phyloP scores from a whole-genome alignment of 768 basidiomycete species.

The Rhodocollybia butyracea region DNA sequence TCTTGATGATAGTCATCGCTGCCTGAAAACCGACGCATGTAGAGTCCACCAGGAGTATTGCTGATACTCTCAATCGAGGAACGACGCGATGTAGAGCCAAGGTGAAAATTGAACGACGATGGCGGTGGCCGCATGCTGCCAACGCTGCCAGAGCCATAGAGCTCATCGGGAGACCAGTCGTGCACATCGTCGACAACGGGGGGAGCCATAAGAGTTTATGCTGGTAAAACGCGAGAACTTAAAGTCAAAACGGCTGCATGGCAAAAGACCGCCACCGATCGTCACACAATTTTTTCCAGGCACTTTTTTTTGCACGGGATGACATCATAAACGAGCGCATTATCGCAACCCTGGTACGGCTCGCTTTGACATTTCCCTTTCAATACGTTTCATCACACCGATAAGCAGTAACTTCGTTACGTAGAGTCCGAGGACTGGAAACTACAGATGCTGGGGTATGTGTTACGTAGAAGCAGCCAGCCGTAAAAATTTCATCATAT shows the following conservation, averaged over 20 bases:
- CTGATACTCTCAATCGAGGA: slow-evolving; percentile 1
- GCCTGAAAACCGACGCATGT: not conserved
- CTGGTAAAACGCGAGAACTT: not conserved
- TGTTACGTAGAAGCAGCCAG: no score
- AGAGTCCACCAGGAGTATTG: not conserved
- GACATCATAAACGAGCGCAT: not conserved
- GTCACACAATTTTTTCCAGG: not conserved
- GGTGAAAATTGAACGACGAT: slow-evolving; percentile 42
- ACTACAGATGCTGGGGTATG: no score
- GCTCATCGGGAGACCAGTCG: not conserved
- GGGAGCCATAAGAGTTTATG: not conserved
- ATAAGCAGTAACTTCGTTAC: no score
- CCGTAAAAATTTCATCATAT: no score
- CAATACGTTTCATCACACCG: no score
- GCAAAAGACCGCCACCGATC: not conserved
- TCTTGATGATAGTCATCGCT: no score
- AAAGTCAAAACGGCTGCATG: not conserved
- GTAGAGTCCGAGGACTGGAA: no score
- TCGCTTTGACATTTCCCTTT: slow-evolving; percentile 1
- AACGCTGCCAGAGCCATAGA: not conserved
- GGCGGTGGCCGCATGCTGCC: slow-evolving; percentile 29
- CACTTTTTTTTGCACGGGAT: not conserved
- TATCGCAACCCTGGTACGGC: no score
- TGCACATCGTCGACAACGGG: not conserved
- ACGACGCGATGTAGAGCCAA: slow-evolving; percentile 18